Evolutionary conservation across 2,329 filamentous ascomycete genomes (phyloP), one percentile per base, ranked within the genome.

Genomic region (Colletotrichum musae): DNA sequence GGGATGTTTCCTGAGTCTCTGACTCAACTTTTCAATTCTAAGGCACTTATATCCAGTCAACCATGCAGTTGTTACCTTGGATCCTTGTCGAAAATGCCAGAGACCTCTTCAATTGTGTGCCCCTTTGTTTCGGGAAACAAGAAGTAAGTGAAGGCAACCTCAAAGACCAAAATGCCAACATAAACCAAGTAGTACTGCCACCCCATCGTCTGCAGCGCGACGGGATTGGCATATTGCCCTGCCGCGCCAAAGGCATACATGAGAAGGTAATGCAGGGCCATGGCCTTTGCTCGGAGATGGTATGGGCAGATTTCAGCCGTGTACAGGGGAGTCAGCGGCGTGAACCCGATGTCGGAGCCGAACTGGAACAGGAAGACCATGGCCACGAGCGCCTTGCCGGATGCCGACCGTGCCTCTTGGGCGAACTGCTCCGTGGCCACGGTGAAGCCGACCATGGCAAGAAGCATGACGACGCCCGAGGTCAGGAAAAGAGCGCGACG

Each of bases 161-260:
- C 82, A 0, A 83, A 82, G 0, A 79, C 77, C 4, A 85, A 64
- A 0, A 82, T 79, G 7, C 79, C 82, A 51, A 86, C 85, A 65
- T 89, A 90, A 16, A 90, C 80, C 69, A 89, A 85, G 77, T 89
- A 90, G 71, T 86, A 89, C 73, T 80, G 84, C 81, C 86, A 89
- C 0, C 80, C 80, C 41, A 89, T 81, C 1, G 80, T 74, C 0
- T 80, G 81, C 2, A 90, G 75, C 0, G 83, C 88, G 59, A 86
- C 84, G 0, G 88, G 88, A 28, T 85, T 85, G 15, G 89, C 85
- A 3, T 73, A 77, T 39, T 78, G 74, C 36, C 78, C 75, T 10
- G 75, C 72, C 32, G 78, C 77, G 0, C 76, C 73, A 16, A 73
- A 74, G 4, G 51, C 68, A 15, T 76, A 76, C n/a, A 73, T 76